Evolutionary conservation across 2,329 filamentous ascomycete genomes (phyloP).

Genomic region (Sporothrix phasma): DNA sequence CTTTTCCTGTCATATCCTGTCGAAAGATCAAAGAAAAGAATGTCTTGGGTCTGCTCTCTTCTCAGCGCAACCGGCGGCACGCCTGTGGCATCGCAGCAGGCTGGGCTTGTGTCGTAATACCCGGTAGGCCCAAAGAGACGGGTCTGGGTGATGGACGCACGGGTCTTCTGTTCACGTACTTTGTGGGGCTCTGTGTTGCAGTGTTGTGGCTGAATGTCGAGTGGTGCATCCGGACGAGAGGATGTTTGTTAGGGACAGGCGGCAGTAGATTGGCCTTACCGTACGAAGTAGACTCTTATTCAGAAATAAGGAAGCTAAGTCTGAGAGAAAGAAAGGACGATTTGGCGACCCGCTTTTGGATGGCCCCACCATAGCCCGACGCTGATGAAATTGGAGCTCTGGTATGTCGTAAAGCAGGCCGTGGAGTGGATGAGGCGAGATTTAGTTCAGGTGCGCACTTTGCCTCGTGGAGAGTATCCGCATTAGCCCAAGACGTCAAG

Average conservation of each 20-base stretch:
- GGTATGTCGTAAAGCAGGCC: neutral
- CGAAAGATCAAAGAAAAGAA: neutral
- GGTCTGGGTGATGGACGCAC: neutral
- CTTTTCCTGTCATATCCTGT: neutral
- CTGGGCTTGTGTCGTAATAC: neutral
- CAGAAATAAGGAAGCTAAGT: neutral
- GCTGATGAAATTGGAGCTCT: neutral
- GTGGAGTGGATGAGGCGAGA: neutral
- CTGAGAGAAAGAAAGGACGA: neutral
- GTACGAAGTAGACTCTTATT: neutral
- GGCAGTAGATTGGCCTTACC: neutral
- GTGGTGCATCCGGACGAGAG: conserved; percentile 14
- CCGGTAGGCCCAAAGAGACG: neutral
- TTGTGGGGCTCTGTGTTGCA: neutral
- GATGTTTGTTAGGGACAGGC: conserved; percentile 10
- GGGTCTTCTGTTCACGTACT: neutral
- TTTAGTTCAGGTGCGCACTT: neutral
- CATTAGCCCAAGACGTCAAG: neutral
- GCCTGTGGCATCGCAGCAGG: neutral
- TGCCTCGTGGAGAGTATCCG: neutral
- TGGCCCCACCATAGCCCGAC: neutral
- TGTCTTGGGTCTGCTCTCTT: neutral
- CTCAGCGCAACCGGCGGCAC: neutral
- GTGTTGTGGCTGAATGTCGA: neutral
- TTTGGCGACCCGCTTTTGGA: neutral